Evolutionary conservation across 306 rosid genomes (phyloP).

Genomic region (Carpinus fangiana): DNA sequence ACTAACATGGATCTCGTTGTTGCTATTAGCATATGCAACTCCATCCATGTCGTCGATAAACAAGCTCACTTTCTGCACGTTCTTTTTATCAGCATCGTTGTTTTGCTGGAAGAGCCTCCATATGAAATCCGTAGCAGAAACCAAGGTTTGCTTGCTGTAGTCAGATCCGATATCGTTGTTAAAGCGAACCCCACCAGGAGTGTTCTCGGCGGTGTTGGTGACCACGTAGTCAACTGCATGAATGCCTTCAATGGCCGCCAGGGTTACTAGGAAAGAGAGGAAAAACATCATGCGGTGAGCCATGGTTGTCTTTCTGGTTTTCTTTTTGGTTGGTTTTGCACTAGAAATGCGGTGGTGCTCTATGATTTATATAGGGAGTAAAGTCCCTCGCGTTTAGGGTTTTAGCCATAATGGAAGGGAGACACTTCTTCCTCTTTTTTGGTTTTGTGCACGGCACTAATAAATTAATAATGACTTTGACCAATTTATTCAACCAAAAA

Average conservation of each 20-base stretch:
- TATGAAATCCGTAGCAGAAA: conserved; percentile 33
- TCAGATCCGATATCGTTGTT: conserved; percentile 30
- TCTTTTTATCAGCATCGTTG: conserved; percentile 12
- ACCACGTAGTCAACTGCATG: conserved; percentile 25
- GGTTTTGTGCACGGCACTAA: background rate
- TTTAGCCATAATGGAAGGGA: no score
- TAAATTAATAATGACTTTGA: no score
- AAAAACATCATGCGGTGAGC: conserved; percentile 17
- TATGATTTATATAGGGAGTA: background rate
- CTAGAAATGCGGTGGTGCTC: background rate
- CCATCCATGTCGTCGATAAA: conserved; percentile 30
- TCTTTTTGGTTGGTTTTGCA: background rate
- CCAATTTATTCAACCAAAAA: background rate
- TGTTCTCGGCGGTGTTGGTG: conserved; percentile 31
- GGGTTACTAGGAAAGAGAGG: conserved; percentile 24
- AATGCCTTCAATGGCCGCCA: conserved; percentile 12
- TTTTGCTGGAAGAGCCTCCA: conserved; percentile 27
- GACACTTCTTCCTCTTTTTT: no score
- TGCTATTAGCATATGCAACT: conserved; percentile 21
- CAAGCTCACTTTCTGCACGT: conserved; percentile 25
- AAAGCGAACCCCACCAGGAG: conserved; percentile 29
- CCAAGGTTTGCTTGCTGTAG: conserved; percentile 33
- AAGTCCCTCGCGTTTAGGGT: background rate
- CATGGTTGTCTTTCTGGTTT: conserved; percentile 27
- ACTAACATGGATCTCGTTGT: conserved; percentile 31